Percentiles rank a stretch among this genome's conserved stretches.
Conservation (phyloP, 116 monocot species). For the Posidonia oceanica region DNA sequence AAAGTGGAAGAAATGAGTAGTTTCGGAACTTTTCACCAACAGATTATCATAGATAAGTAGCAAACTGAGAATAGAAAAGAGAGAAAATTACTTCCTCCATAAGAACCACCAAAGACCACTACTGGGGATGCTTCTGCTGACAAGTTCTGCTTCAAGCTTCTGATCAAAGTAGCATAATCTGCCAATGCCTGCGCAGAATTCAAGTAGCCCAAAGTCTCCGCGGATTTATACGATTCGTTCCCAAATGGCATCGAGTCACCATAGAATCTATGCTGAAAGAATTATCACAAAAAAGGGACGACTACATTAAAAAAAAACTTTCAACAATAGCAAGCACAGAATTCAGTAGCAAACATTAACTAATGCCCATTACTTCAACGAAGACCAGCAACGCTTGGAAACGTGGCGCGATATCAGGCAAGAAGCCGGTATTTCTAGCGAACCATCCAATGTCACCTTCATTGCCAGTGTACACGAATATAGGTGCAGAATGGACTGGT, state of each 20-base stretch:
- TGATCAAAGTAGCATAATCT: slow-evolving; percentile 65
- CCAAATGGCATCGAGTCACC: slow-evolving; percentile 82
- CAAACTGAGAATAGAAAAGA: neutral
- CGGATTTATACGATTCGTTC: slow-evolving; percentile 24
- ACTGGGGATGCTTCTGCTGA: slow-evolving; percentile 79
- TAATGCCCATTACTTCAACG: slow-evolving; percentile 45
- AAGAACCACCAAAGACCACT: slow-evolving; percentile 84
- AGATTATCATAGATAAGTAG: neutral
- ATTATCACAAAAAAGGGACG: neutral
- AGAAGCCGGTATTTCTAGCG: slow-evolving; percentile 69
- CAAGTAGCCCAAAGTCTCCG: slow-evolving; percentile 56
- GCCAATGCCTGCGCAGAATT: slow-evolving; percentile 75
- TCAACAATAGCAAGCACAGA: slow-evolving; percentile 3
- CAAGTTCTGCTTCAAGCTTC: slow-evolving; percentile 73
- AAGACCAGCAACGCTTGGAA: slow-evolving; percentile 71
- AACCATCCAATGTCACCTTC: slow-evolving; percentile 83
- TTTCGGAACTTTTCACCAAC: neutral
- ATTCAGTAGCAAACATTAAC: neutral
- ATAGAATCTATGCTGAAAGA: slow-evolving; percentile 73
- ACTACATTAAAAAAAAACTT: neutral
- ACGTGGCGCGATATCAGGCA: slow-evolving; percentile 63
- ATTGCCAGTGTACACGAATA: slow-evolving; percentile 90
- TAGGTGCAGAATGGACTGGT: slow-evolving; percentile 33
- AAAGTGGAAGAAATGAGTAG: neutral
- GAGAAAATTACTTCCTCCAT: slow-evolving; percentile 69